Base-by-base conservation (phyloP, 2,329 filamentous ascomycete species). In the Neofusicoccum kwambonambiense region DNA sequence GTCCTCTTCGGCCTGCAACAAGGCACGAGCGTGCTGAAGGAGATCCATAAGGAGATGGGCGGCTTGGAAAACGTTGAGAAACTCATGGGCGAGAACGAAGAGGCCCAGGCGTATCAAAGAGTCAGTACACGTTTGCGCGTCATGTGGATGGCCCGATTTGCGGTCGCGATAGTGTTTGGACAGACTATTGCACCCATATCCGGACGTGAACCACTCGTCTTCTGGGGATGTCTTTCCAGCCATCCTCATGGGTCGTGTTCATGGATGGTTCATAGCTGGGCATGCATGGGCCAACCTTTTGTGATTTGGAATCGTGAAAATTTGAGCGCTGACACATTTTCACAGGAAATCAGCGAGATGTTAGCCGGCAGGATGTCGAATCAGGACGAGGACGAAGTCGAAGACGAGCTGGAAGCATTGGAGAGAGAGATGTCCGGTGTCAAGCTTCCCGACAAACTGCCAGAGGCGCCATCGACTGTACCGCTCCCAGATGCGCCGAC, bases 371-470 rank as follows among this genome's bases (percentile, higher is more conserved):
- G 89, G 71, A 93, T 99, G 81, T 92, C 93, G 13, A 95, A 93
- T 73, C 90, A 96, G 72, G 95, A 99, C 78, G 95, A 99, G 77
- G 94, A 98, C 74, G 95, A 97, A 73, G 95, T 99, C 39, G 95
- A 99, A 76, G 93, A 97, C 73, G 95, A 99, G 80, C 82, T 99
- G 61, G 92, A 91, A 64, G 89, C 89, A 1, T 83, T 99, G 69
- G 90, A 93, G 76, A 83, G 82, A 45, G 88, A 93, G 73, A 76
- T 87, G 62, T 77, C 75, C 45, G 78, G 77, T 39, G 71, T 73
- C 22, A 69, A 70, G 58, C 68, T 82, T 41, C 79, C 80, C n/a
- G 73, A 78, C 31, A 68, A 69, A 54, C 69, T 82, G 49, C 80
- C 80, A 22, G 73, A 78, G 65, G 75, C 78, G 13, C 80, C 81